Conservation (phyloP, 768 basidiomycete genomes). For the Rhizopogon vesiculosus region DNA sequence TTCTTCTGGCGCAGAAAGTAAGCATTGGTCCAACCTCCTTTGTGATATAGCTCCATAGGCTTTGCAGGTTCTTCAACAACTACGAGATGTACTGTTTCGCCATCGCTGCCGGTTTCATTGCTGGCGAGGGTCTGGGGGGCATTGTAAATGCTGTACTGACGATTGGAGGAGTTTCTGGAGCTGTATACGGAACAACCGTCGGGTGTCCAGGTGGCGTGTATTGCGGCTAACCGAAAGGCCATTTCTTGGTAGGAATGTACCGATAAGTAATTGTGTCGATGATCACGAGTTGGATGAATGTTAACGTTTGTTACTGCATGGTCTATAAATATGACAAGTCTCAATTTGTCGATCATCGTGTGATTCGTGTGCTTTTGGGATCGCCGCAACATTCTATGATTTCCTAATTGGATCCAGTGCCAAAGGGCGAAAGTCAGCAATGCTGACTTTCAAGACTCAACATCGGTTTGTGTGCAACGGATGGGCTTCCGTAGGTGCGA, state of each 20-base stretch:
- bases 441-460: too few species aligned
- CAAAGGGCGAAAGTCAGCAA: too few species aligned
- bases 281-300: background rate
- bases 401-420: background rate
- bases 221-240: slow-evolving; percentile 15
- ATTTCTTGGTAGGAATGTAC: background rate
- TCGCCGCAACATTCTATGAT: too few species aligned
- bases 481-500: background rate
- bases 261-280: background rate
- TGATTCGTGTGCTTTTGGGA: background rate
- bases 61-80: background rate
- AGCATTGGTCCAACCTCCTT: background rate
- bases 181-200: slow-evolving; percentile 20
- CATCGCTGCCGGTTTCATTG: slow-evolving; percentile 34
- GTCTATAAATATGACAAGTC: background rate
- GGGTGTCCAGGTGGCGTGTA: slow-evolving; percentile 25
- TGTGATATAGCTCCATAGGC: background rate
- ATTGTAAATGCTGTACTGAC: slow-evolving; percentile 28
- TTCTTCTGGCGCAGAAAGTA: slow-evolving; percentile 12
- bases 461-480: background rate
- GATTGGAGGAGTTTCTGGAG: slow-evolving; percentile 23
- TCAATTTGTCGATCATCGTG: background rate
- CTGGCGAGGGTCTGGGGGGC: slow-evolving; percentile 35
- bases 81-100: slow-evolving; percentile 28
- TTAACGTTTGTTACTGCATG: background rate